Evolutionary conservation across 2,329 filamentous ascomycete species (phyloP).

Genomic region (Helotiales sp.): DNA sequence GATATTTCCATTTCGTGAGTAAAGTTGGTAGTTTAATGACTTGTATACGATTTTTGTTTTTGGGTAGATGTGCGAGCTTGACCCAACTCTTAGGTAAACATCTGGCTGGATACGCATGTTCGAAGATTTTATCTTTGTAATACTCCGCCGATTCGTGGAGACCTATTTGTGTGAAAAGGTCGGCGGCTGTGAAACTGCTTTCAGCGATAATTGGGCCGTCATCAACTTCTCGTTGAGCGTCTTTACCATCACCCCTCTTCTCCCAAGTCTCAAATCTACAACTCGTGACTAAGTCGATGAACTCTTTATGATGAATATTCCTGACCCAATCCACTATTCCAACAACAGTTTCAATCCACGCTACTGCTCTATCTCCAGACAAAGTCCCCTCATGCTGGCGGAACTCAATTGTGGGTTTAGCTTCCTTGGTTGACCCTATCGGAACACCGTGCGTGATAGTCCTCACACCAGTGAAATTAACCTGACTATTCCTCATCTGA

Average conservation of each 20-base stretch:
- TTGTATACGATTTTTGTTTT: neutral
- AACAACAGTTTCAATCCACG: neutral
- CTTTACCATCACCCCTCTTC: conserved; percentile 8
- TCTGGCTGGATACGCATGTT: neutral
- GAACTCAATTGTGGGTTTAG: neutral
- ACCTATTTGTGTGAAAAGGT: conserved; percentile 12
- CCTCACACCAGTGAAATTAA: neutral
- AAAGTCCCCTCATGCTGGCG: neutral
- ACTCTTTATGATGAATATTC: neutral
- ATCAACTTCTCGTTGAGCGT: conserved; percentile 8
- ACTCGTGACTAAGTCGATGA: neutral
- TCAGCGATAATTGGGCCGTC: conserved; percentile 20
- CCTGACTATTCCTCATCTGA: neutral
- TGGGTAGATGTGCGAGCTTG: neutral
- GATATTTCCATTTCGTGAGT: neutral
- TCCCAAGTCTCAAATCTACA: conserved; percentile 3
- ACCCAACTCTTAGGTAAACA: neutral
- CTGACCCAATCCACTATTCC: neutral
- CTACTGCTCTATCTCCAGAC: conserved; percentile 1
- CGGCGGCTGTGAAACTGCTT: conserved; percentile 10
- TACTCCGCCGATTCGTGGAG: conserved; percentile 1
- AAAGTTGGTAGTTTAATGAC: neutral
- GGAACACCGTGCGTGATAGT: neutral
- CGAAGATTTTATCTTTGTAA: neutral
- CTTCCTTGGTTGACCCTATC: neutral